Percentiles rank a stretch among this genome's conserved stretches.
These are phyloP conservation scores for Xylaria curta DNA, from an alignment of 495 filamentous ascomycete genomes.

Conservation along the genomic window DNA sequence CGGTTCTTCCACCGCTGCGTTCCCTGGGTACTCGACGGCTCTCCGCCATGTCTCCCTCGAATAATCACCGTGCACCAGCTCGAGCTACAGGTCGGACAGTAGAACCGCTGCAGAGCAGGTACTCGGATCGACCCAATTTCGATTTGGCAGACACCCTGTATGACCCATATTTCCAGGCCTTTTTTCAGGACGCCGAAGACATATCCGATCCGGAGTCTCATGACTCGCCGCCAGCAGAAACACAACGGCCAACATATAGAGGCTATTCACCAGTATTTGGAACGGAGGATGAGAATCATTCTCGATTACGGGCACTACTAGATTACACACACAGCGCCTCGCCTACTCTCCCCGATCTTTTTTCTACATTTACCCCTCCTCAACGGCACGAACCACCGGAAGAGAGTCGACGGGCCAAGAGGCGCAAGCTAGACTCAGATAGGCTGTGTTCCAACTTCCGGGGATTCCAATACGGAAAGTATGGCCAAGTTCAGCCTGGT, in stretches of 20 bases:
- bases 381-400: constrained; percentile 45
- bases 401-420: constrained; percentile 65
- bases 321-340: constrained; percentile 46
- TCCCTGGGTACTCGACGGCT: constrained; percentile 40
- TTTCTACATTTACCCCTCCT: constrained; percentile 37
- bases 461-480: constrained; percentile 77
- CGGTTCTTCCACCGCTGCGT: constrained; percentile 51
- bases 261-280: constrained; percentile 3
- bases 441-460: constrained; percentile 56
- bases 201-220: background rate
- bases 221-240: background rate
- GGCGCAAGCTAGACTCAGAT: constrained; percentile 76
- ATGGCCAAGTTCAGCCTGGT: constrained; percentile 83
- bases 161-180: constrained; percentile 5
- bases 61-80: constrained; percentile 23
- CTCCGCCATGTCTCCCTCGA: constrained; percentile 37
- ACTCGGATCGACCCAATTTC: constrained; percentile 4
- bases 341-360: constrained; percentile 34
- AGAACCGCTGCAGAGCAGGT: constrained; percentile 42
- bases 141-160: constrained; percentile 6
- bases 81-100: constrained; percentile 37
- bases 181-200: constrained; percentile 1
- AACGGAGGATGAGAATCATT: constrained; percentile 44
- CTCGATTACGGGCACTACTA: constrained; percentile 52
- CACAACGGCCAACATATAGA: background rate